Conservation (phyloP, 2,329 filamentous ascomycete species). For the Chrysosporium keratinophilum region DNA sequence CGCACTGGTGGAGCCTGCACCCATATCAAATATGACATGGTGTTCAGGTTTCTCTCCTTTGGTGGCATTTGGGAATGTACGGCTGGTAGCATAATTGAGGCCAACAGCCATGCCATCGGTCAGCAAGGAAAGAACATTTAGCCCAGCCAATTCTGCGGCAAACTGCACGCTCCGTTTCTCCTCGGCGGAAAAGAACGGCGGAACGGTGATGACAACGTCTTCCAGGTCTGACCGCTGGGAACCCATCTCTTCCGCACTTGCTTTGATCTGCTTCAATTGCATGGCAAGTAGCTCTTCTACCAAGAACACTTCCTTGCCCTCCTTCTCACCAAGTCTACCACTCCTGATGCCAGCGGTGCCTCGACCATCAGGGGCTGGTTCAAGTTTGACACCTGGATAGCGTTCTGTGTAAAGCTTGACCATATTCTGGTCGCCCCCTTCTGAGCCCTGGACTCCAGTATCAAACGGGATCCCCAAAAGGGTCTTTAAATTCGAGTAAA, state of each 20-base stretch:
- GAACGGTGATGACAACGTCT: slow-evolving; percentile 80
- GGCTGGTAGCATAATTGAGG: slow-evolving; percentile 84
- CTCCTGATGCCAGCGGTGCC: slow-evolving; percentile 76
- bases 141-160: slow-evolving; percentile 75
- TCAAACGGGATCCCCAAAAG: slow-evolving; percentile 63
- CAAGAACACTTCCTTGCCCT: slow-evolving; percentile 53
- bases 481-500: slow-evolving; percentile 87
- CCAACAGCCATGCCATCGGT: slow-evolving; percentile 88
- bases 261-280: slow-evolving; percentile 83
- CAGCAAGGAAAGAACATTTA: slow-evolving; percentile 74
- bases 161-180: slow-evolving; percentile 79
- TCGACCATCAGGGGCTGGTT: slow-evolving; percentile 42
- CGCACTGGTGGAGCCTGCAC: slow-evolving; percentile 84
- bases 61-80: slow-evolving; percentile 75
- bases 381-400: slow-evolving; percentile 68
- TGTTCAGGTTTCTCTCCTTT: slow-evolving; percentile 80
- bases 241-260: slow-evolving; percentile 75
- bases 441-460: slow-evolving; percentile 34
- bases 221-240: slow-evolving; percentile 63
- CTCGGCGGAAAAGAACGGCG: slow-evolving; percentile 78
- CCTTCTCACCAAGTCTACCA: slow-evolving; percentile 53
- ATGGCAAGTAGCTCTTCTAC: slow-evolving; percentile 93
- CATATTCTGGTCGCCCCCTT: slow-evolving; percentile 35
- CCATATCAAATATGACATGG: slow-evolving; percentile 95
- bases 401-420: slow-evolving; percentile 61